Evolutionary conservation across 306 rosid genomes (phyloP).

Genomic region (Vigna unguiculata): DNA sequence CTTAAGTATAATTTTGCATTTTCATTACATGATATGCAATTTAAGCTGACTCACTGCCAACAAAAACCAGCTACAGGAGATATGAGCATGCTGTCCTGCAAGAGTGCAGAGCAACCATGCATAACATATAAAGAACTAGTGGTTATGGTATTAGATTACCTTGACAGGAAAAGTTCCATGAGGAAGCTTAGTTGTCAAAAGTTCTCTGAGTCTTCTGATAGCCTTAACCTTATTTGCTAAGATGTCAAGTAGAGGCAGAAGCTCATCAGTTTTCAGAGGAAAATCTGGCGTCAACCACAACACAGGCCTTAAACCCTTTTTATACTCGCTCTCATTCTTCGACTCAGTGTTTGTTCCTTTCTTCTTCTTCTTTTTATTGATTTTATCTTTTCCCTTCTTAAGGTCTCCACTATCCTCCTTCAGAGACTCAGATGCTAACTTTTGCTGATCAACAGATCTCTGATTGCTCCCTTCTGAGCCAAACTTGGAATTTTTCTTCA

Average conservation of each 20-base stretch:
- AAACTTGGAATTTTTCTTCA: constrained; percentile 77
- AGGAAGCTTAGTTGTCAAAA: constrained; percentile 97
- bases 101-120: constrained; percentile 27
- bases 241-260: constrained; percentile 95
- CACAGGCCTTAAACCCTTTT: constrained; percentile 97
- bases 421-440: constrained; percentile 64
- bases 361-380: constrained; percentile 83
- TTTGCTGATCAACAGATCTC: constrained; percentile 70
- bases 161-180: constrained; percentile 93
- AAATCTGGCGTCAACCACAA: constrained; percentile 98
- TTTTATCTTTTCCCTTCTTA: constrained; percentile 91
- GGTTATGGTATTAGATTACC: constrained; percentile 57
- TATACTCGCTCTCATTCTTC: constrained; percentile 94
- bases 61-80: background rate
- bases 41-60: constrained; percentile 8
- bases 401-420: constrained; percentile 72
- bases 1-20: background rate
- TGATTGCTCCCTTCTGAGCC: constrained; percentile 80
- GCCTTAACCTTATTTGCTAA: constrained; percentile 98
- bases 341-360: constrained; percentile 67
- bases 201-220: constrained; percentile 92
- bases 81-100: constrained; percentile 5
- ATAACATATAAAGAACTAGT: constrained; percentile 2
- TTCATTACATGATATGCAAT: background rate
- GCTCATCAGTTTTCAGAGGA: constrained; percentile 97